Evolutionary conservation across 1,284 basidiomycete species (phyloP), one percentile per base, ranked within the genome.

Genomic region (Lignosus rhinocerotis): DNA sequence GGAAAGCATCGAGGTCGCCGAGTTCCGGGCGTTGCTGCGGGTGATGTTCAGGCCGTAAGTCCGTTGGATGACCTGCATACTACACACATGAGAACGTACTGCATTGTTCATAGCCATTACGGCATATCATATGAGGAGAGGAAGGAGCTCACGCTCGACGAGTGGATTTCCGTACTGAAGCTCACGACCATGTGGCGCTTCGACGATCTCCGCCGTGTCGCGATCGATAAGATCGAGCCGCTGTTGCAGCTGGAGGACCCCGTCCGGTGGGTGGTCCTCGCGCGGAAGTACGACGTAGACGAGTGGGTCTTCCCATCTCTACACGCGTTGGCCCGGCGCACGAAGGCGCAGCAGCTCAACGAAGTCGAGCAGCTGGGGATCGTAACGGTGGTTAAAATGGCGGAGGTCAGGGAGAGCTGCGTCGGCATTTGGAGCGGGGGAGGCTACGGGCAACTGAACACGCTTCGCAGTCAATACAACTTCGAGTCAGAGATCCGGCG

Each of bases 21-120:
- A 64, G 11, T 62, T 66, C 14, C 38, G 56, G 6, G 38, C 50
- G 3, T 43, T 66, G 32, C 55, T 62, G 16, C 47, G 33, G 1
- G 59, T 46, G 1, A 57, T 66, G 48, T 58, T 61, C 42, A 34
- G 32, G 3, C 54, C 57, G 65, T 66, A 39, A 54, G 63, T 53
- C 5, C n/a, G 14, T 30, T 7, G 7, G 8, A 12, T 38, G 12
- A 9, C 6, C 25, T 3, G 32, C 6, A 10, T 3, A 25, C 25
- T 3, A 14, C 6, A 10, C 11, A 25, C 32, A 39, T 5, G 14
- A n/a, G 16, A 30, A 39, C 17, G 4, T 14, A 41, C 19, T n/a
- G 14, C 3, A 7, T 11, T 19, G 34, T 25, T 19, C 10, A 19
- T 33, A 60, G 53, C 3, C 36, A 44, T 16, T 48, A 56, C 30